Conservation (phyloP, 192 early-diverging fungal species). For the Neocallimastix lanati region DNA sequence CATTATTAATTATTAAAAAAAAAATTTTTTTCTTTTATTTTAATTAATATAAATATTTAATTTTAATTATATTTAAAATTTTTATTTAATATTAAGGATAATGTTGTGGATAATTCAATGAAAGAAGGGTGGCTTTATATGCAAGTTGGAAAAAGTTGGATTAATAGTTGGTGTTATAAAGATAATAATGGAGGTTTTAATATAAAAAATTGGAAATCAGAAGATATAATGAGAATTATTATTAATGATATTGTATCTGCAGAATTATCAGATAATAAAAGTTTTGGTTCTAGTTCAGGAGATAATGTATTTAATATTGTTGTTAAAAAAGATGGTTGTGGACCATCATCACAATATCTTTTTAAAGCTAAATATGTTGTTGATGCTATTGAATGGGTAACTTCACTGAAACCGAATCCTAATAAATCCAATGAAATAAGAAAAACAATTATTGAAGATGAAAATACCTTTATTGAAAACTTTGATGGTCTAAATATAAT, state of each 20-base stretch:
- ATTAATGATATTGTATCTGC: background rate
- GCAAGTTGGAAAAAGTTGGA: background rate
- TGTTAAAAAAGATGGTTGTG: background rate
- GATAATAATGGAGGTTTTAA: background rate
- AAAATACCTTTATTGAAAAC: background rate
- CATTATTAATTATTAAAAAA: too few relatives aligned
- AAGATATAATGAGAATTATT: background rate
- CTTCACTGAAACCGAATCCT: background rate
- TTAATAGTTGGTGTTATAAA: background rate
- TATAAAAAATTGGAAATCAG: background rate
- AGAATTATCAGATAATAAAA: background rate
- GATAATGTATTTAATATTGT: background rate
- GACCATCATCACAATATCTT: background rate
- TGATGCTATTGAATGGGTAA: background rate
- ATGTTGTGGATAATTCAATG: background rate
- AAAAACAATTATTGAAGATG: background rate
- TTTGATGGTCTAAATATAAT: background rate
- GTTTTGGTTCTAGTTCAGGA: background rate
- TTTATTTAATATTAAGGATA: background rate
- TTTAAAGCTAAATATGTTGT: background rate
- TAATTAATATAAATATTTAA: too few relatives aligned
- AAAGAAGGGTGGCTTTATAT: background rate
- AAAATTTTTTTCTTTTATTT: too few relatives aligned
- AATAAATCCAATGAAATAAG: background rate
- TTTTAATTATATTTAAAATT: too few relatives aligned